Base-by-base conservation (phyloP, 306 rosid species). In the Arachis hypogaea region DNA sequence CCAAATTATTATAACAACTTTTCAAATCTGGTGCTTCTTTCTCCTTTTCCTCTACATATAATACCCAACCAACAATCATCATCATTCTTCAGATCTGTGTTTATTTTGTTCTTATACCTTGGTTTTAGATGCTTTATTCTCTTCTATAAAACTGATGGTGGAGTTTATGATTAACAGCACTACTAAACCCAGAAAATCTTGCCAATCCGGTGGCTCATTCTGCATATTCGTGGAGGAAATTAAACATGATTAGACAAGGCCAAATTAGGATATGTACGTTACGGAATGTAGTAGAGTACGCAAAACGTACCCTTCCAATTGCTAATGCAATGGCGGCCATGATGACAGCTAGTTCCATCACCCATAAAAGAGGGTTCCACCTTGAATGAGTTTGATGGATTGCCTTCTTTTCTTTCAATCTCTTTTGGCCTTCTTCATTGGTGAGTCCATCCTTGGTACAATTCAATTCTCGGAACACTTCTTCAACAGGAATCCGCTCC, bases 181-280 rank as follows among this genome's bases (percentile, higher is more conserved):
- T 59, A 43, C 7, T 1, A 93, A 89, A 8, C 97, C 97, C 10
- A 90, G 74, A 71, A 93, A 93, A 58, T 93, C 98, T 16, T 80
- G 98, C 98, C 97, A 93, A 33, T 93, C 97, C 7, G 97, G 96
- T 82, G 98, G 97, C 7, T 76, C 7, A 0, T 96, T 93, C 96
- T 93, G 84, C 66, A 22, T 22, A 22, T 22, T 22, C 1, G 22
- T 22, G 22, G 22, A 22, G 22, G 22, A 22, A 22, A 22, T 22
- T 22, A 22, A 22, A 22, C 22, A 22, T 22, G 22, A 22, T 22
- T 22, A 22, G 22, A 22, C 22, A 22, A 22, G 22, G 22, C 22
- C 22, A 22, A 22, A 22, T 22, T 22, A 22, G 22, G 22, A 22
- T 22, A 22, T 22, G 22, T 22, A 22, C 22, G 22, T 22, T 22